Base-by-base conservation (phyloP, 2,329 filamentous ascomycete species). In the Diplocarpon rosae region DNA sequence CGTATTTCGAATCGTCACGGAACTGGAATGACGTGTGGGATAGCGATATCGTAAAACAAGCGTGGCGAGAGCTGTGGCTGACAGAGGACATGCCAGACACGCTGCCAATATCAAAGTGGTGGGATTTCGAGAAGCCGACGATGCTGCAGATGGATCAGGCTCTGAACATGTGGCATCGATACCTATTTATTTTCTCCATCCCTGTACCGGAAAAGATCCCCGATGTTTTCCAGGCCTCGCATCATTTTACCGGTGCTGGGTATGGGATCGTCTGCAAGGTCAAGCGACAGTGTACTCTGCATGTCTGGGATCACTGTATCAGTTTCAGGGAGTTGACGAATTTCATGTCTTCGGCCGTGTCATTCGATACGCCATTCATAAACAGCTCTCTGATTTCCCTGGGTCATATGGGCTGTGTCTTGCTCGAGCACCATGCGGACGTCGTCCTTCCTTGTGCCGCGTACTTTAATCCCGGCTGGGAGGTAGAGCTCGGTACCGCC, bases 391-490 rank as follows among this genome's bases (percentile, higher is more conserved):
- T 60, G 5, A 37, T 60, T 10, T 51, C 50, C 14, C 44, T 57
- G 10, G 51, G 53, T 45, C 42, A 47, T 11, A 39, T 58, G 42
- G 46, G 54, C 8, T 52, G 40, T 44, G 51, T 55, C 37, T 28
- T 57, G 24, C 48, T 50, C 33, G 31, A 56, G 30, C 66, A 69
- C 46, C 74, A 80, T 49, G 75, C 75, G 13, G 76, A 80, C 58
- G 71, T 76, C 29, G 66, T 73, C 42, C 62, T 73, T 15, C 72
- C 72, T 6, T 75, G 68, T 56, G 68, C 69, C 33, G 75, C 77
- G 49, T 75, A 78, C 58, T 79, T 78, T 63, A 80, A 79, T 52
- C 76, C 76, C 2, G 74, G 73, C 42, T 80, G 76, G 76, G 76
- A 80, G 53, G 67, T 73, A 2, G 76, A 80, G 52, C 71, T 79